Conservation (phyloP, 2,329 filamentous ascomycete species). For the Dactylonectria macrodidyma region DNA sequence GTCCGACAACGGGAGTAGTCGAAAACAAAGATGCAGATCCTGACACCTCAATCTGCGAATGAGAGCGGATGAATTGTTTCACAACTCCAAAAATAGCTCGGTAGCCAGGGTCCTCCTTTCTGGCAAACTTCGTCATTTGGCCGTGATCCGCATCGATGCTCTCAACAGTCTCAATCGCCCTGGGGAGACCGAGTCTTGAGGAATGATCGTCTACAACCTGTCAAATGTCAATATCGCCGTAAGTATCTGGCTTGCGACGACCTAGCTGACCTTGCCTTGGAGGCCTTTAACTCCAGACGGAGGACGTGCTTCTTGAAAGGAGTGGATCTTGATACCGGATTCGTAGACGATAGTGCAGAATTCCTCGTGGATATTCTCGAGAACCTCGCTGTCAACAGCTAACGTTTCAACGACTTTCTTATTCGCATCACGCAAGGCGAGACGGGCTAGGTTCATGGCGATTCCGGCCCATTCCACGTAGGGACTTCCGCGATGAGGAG, state of each 20-base stretch:
- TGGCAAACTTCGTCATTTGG: slow-evolving; percentile 53
- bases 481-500: slow-evolving; percentile 55
- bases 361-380: slow-evolving; percentile 55
- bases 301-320: slow-evolving; percentile 55
- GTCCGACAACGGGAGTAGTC: no score
- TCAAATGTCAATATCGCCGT: background rate
- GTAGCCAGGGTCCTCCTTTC: slow-evolving; percentile 50
- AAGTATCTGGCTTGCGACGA: background rate
- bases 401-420: slow-evolving; percentile 51
- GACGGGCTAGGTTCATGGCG: slow-evolving; percentile 36
- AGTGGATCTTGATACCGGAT: slow-evolving; percentile 54
- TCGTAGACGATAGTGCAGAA: slow-evolving; percentile 44
- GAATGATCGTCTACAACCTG: slow-evolving; percentile 52
- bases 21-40: no score
- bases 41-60: background rate
- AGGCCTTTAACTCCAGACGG: slow-evolving; percentile 54
- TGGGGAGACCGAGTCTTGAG: slow-evolving; percentile 55
- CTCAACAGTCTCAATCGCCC: slow-evolving; percentile 53
- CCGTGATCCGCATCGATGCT: slow-evolving; percentile 58
- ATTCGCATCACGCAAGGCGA: slow-evolving; percentile 40
- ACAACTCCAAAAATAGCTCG: slow-evolving; percentile 26
- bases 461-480: slow-evolving; percentile 52
- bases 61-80: background rate
- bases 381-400: slow-evolving; percentile 52
- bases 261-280: slow-evolving; percentile 24